Evolutionary conservation across 441 rosid species (phyloP), one percentile per base, ranked within the genome.

Genomic region (Breynia disticha): DNA sequence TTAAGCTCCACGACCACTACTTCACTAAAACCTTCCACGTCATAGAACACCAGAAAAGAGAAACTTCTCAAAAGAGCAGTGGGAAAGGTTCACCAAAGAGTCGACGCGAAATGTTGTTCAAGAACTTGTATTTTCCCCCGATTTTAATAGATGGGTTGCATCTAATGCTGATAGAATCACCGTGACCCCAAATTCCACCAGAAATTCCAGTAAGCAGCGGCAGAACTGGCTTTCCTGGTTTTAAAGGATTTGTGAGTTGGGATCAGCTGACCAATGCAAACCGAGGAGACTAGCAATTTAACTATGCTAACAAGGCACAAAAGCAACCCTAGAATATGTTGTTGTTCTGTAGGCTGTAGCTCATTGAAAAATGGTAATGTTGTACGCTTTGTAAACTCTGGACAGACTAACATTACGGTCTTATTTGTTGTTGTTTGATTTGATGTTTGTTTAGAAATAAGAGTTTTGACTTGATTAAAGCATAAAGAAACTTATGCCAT

Each of bases 111-210:
- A 69, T 53, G 90, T 88, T 14, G 79, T 90, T 46, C 72, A 71
- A 61, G 95, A 76, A 42, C 83, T 87, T 45, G 84, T 79, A 52
- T 74, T 81, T 11, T 87, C 96, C 7, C 96, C 93, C 0, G 90
- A 79, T 50, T 87, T 90, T 72, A 66, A 80, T 67, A 72, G 16
- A 62, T 90, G 95, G 95, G 98, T 73, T 11, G 87, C 79, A 1
- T 66, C 75, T 15, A 83, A 85, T 68, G 87, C 93, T 0, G 98
- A 85, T 15, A 76, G 93, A 74, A 80, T 90, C 72, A 79, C 65
- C 58, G 75, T 90, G 50, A 67, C 76, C 60, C 87, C 87, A 59
- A 66, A 39, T 37, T 64, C 78, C 37, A n/a, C 61, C 7, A 45
- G 72, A 50, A 42, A 19, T 45, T 58, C 75, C 19, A 35, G 46